Evolutionary conservation across 1,284 basidiomycete genomes (phyloP), one percentile per base, ranked within the genome.

Genomic region (Tilletiaria anomala): DNA sequence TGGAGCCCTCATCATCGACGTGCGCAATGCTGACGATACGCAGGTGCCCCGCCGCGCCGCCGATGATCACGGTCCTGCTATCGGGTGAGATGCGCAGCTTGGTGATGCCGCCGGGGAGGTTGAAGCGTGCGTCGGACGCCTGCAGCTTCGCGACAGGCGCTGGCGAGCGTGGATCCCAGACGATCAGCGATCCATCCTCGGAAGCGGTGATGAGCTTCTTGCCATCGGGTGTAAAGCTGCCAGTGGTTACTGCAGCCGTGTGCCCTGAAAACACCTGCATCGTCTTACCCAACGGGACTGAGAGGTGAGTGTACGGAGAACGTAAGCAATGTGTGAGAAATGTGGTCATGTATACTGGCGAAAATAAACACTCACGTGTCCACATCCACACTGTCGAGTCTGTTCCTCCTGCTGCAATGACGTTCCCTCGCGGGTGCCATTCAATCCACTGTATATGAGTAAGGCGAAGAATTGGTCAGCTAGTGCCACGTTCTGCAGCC

Each of bases 311-410:
- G 38, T 36, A 47, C 45, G 18, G 51, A 18, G 43, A 42, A 19
- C 33, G 39, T 45, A 29, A 20, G 19, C 4, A 17, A 15, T 26
- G 6, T 5, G 20, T 40, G 24, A 8, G 2, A 32, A 8, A 14
- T 15, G 6, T 32, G 6, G 14, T 17, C 8, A 15, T 32, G 32
- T 32, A 34, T 35, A 20, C 12, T 12, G 10, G 22, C 1, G 6
- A 14, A 26, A n/a, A n/a, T n/a, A n/a, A 17, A 8, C 15, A 51
- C 62, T 60, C 68, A 89, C 88, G 70, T 71, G 93, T 84, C 89
- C 89, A 99, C 59, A 97, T 73, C 91, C 91, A 97, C n/a, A 91
- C 79, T 3, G 83, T 93, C 3, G 82, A 77, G 68, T 97, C 91
- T 52, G 91, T 85, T 15, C 84, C 83, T 26, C 91, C 91, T 0